Percentiles rank a stretch among this genome's conserved stretches.
phyloP scores from a whole-genome alignment of 169 alveolate species.

The Plasmodium adleri region DNA sequence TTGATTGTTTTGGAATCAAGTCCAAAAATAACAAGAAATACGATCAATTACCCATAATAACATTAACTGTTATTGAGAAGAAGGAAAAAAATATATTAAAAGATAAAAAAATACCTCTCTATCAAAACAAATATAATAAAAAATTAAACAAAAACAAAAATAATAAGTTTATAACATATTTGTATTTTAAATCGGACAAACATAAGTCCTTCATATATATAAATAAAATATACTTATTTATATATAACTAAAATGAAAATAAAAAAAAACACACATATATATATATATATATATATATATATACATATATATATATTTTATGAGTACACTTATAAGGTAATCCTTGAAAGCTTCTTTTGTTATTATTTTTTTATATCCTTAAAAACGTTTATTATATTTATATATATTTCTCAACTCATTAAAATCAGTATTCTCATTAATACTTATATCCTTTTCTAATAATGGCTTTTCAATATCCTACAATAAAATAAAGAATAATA shows the following conservation, averaged over 20 bases:
- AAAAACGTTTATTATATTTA: slow-evolving; percentile 60
- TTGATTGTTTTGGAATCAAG: slow-evolving; percentile 58
- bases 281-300: too few species aligned
- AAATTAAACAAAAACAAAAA: slow-evolving; percentile 44
- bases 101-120: slow-evolving; percentile 74
- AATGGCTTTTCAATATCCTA: slow-evolving; percentile 72
- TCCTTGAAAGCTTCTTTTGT: not conserved
- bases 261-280: not conserved
- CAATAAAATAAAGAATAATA: not conserved
- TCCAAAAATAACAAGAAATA: slow-evolving; percentile 55
- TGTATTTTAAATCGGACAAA: slow-evolving; percentile 63
- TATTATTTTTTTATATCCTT: not conserved
- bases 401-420: slow-evolving; percentile 41
- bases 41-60: slow-evolving; percentile 54
- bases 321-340: too few species aligned
- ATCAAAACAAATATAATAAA: slow-evolving; percentile 58
- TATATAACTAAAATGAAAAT: slow-evolving; percentile 21
- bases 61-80: slow-evolving; percentile 35
- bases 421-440: slow-evolving; percentile 69
- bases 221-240: slow-evolving; percentile 52
- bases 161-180: slow-evolving; percentile 60
- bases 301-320: too few species aligned
- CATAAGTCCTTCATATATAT: slow-evolving; percentile 71
- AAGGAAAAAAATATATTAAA: slow-evolving; percentile 50
- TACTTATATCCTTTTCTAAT: slow-evolving; percentile 38